A percentile compares a stretch with the other conserved stretches of the same genome.
Conservation (phyloP, 805 yeast genomes). For the Sugiyamaella americana region DNA sequence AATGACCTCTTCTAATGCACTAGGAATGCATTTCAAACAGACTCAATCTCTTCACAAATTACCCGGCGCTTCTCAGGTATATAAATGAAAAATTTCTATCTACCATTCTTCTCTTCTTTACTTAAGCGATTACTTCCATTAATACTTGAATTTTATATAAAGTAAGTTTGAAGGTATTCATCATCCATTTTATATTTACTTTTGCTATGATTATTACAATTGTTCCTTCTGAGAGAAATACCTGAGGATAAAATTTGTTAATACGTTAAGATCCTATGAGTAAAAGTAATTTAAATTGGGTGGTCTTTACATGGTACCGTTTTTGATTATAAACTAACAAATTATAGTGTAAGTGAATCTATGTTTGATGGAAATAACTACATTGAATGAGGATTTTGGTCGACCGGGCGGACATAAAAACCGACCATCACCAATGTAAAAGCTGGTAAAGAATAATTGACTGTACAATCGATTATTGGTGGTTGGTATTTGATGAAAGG, state of each 20-base stretch:
- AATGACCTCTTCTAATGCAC: no score
- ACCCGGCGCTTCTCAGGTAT: no score
- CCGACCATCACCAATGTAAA: slow-evolving; percentile 7
- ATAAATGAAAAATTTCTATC: no score
- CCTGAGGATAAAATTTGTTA: slow-evolving; percentile 16
- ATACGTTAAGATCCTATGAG: slow-evolving; percentile 27
- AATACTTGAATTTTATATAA: no score
- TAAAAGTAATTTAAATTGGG: no score
- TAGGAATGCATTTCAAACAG: no score
- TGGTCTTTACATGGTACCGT: no score
- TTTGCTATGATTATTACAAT: slow-evolving; percentile 29
- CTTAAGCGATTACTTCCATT: no score
- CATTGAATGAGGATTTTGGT: slow-evolving; percentile 29
- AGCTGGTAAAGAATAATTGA: slow-evolving; percentile 4
- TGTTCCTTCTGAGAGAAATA: slow-evolving; percentile 33
- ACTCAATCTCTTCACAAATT: no score
- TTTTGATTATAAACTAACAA: slow-evolving; percentile 18
- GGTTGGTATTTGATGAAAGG: slow-evolving; percentile 20
- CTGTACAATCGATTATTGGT: slow-evolving; percentile 22
- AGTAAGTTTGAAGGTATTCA: no score
- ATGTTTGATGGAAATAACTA: background rate
- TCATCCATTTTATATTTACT: no score
- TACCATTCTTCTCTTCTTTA: no score
- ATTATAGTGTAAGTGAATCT: background rate
- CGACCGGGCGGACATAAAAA: slow-evolving; percentile 37